These are phyloP conservation scores for Cystobasidium sp. DNA, from an alignment of 1,284 basidiomycete species.

Conservation along the genomic window DNA sequence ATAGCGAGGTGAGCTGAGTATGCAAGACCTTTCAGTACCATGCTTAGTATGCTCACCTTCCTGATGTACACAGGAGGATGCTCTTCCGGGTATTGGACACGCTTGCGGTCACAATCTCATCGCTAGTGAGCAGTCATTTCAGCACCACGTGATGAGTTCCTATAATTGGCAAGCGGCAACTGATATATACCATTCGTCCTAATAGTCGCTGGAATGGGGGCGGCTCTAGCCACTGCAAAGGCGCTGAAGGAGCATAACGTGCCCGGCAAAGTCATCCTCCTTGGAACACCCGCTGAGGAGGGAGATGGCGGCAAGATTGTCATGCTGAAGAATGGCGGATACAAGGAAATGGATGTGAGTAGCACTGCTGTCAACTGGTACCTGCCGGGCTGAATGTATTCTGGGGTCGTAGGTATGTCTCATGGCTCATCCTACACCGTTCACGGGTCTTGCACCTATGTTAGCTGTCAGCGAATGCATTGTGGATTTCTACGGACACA, in stretches of 20 bases:
- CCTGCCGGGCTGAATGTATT: not conserved
- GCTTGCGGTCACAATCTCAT: conserved; percentile 88
- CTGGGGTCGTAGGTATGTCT: conserved; percentile 25
- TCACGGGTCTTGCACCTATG: conserved; percentile 48
- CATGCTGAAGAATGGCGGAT: conserved; percentile 72
- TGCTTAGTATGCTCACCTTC: conserved; percentile 1
- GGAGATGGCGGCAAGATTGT: conserved; percentile 75
- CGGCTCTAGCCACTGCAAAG: conserved; percentile 17
- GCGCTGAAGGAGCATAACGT: conserved; percentile 57
- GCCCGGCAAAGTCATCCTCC: conserved; percentile 72
- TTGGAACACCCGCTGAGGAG: conserved; percentile 89
- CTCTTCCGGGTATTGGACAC: conserved; percentile 69
- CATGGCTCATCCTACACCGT: conserved; percentile 46
- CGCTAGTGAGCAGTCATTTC: conserved; percentile 70
- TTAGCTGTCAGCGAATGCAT: conserved; percentile 51
- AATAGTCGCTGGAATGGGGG: conserved; percentile 40
- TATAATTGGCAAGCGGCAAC: no score
- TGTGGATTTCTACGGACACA: conserved; percentile 52
- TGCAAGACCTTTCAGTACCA: not conserved
- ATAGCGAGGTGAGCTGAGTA: conserved; percentile 23
- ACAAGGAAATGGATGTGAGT: conserved; percentile 75
- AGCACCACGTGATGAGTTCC: not conserved
- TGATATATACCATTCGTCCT: not conserved
- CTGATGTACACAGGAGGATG: conserved; percentile 72
- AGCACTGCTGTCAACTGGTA: not conserved